Base-by-base conservation (phyloP, 2,329 filamentous ascomycete species). In the Aspergillus luchuensis region DNA sequence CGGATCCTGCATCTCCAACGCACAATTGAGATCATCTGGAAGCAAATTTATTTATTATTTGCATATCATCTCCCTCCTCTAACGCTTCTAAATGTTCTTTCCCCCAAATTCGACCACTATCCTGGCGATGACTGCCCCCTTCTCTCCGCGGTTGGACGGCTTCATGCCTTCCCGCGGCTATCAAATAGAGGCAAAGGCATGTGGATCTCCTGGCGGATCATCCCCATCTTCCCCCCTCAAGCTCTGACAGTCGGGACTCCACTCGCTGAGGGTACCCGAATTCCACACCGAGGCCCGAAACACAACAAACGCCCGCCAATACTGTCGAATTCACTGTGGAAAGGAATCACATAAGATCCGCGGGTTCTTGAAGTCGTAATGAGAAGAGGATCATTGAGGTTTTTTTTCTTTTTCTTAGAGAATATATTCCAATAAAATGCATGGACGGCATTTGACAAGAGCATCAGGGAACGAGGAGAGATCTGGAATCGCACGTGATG, bases 61-160 rank as follows among this genome's bases (percentile, higher is more conserved):
- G 28, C 28, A 30, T 4, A 10, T 1, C 4, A 36, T 36, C 4
- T 13, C 5, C 1, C 11, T 36, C 11, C 5, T 36, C 33, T 36
- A 36, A 36, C 11, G 2, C 13, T 15, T 36, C 33, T 13, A 36
- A 15, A 36, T 13, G 5, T 36, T 11, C 11, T 6, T 11, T 11
- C 4, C 4, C 33, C 33, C 10, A 13, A 36, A 36, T 4, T 11
- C 33, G 11, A 13, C 33, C 10, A 11, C 41, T 13, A 13, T 45
- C 10, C 19, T 43, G 41, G 19, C 10, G 10, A 45, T 13, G 19
- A 4, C 7, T 45, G 17, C 19, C 19, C 43, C 45, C 33, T 36
- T 49, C 21, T 10, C 50, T 39, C 59, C 61, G 59, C 61, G 58
- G 63, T 59, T 56, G 59, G 61, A 30, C 59, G 55, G 56, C 50